Evolutionary conservation across 2,329 filamentous ascomycete genomes (phyloP), one percentile per base, ranked within the genome.

Genomic region (Xylariaceae sp.): DNA sequence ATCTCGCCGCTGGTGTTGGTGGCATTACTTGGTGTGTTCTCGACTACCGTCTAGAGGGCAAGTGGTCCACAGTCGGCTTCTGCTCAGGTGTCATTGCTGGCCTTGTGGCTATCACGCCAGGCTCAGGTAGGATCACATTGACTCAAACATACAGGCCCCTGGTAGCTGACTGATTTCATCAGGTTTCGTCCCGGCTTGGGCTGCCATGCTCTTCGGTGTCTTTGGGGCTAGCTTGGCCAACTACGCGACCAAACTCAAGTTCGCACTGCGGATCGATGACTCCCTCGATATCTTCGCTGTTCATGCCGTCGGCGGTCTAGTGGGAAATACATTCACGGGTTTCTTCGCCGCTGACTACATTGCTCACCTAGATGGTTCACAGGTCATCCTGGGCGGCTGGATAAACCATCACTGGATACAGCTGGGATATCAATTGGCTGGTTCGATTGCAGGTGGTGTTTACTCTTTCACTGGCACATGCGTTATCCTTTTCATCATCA

Each of bases 11-110:
- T 41, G 90, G 88, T 61, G 84, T 92, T 7, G 92, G 90, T 58
- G 91, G 91, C 52, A 86, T 96, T 54, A 94, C 89, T 41, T 96
- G 90, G 92, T 94, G 90, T 73, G 77, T 95, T 18, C 80, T 96
- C 59, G 92, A 96, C 73, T 96, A 95, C 75, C 84, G 91, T 59
- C 82, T 96, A 53, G 91, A 96, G 77, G 83, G 85, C 69, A 96
- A 96, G 77, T 96, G 90, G 88, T 95, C 90, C 0, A 93, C 90
- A 1, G 91, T 96, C 30, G 92, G 92, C 2, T 96, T 96, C 80
- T 96, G 92, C 77, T 94, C 89, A 0, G 92, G 92, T 63, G 88
- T 95, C 23, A 88, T 96, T 68, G 88, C 91, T 39, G 92, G 92
- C 17, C 81, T 96, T 17, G 91, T 96, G 4, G 87, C 88, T 60